Evolutionary conservation across 495 filamentous ascomycete genomes (phyloP).

Genomic region (Neurospora tetrasperma): DNA sequence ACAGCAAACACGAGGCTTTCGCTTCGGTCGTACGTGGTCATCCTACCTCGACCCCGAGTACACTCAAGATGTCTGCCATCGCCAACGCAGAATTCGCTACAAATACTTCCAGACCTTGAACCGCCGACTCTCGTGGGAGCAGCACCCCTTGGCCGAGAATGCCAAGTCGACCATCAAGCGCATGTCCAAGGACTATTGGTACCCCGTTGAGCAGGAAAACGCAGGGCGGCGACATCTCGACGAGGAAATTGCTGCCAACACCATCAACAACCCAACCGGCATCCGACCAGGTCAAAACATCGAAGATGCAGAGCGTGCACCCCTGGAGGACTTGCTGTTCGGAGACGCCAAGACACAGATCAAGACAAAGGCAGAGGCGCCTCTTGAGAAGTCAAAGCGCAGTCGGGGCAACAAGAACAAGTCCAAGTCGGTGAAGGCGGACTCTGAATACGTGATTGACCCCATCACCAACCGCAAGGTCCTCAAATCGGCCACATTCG

Average conservation of each 20-base stretch:
- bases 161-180: constrained; percentile 22
- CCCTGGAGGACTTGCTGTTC: constrained; percentile 25
- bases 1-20: constrained; percentile 35
- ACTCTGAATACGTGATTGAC: constrained; percentile 41
- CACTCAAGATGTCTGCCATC: constrained; percentile 29
- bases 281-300: constrained; percentile 27
- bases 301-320: constrained; percentile 27
- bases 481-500: constrained; percentile 10
- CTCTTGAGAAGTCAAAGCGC: background rate
- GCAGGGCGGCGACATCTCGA: constrained; percentile 4
- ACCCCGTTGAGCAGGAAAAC: constrained; percentile 6
- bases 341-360: constrained; percentile 4
- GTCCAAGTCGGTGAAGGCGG: background rate
- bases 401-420: background rate
- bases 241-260: background rate
- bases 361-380: background rate
- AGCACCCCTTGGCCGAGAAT: constrained; percentile 19
- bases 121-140: constrained; percentile 29
- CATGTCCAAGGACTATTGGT: constrained; percentile 28
- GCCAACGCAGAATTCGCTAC: constrained; percentile 26
- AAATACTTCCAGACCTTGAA: constrained; percentile 32
- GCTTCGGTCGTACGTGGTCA: constrained; percentile 33
- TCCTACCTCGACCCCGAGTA: constrained; percentile 29
- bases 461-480: constrained; percentile 55
- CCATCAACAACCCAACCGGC: constrained; percentile 17